Conservation (phyloP, 169 alveolate genomes). For the Cyclospora cayetanensis region DNA sequence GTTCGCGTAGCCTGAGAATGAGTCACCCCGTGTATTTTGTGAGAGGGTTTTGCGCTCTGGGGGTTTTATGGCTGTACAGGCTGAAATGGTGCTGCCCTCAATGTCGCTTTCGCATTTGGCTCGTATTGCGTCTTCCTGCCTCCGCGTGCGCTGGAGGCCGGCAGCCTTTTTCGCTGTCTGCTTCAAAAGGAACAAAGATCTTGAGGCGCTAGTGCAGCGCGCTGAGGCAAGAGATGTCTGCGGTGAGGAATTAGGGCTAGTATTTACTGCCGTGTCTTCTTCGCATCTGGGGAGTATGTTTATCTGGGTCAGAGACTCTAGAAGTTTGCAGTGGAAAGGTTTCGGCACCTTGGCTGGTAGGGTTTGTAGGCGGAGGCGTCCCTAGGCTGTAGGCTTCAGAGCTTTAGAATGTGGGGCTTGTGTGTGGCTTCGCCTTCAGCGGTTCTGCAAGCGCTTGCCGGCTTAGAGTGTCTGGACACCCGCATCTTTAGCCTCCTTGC, state of each 20-base stretch:
- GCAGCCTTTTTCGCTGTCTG: not conserved
- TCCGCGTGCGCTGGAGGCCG: not conserved
- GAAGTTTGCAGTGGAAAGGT: too few species aligned
- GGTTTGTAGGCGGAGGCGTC: too few species aligned
- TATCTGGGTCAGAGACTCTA: too few species aligned
- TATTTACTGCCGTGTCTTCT: too few species aligned
- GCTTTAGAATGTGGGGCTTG: not conserved
- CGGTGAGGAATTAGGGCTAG: not conserved
- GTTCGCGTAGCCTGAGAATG: too few species aligned
- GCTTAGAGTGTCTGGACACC: not conserved
- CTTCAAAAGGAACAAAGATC: not conserved
- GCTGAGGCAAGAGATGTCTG: not conserved
- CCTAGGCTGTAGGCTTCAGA: not conserved
- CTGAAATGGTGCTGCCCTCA: not conserved
- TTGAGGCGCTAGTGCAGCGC: not conserved
- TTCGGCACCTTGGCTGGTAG: too few species aligned
- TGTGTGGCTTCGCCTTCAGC: not conserved
- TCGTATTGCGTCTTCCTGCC: not conserved
- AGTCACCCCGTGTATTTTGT: too few species aligned
- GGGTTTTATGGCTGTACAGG: too few species aligned
- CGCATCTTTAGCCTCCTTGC: not conserved
- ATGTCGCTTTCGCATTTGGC: not conserved
- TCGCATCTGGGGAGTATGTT: too few species aligned
- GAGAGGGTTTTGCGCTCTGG: too few species aligned
- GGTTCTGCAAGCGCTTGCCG: not conserved